Evolutionary conservation across 1,284 basidiomycete species (phyloP).

Genomic region (Austroboletus olivaceoglutinosus): DNA sequence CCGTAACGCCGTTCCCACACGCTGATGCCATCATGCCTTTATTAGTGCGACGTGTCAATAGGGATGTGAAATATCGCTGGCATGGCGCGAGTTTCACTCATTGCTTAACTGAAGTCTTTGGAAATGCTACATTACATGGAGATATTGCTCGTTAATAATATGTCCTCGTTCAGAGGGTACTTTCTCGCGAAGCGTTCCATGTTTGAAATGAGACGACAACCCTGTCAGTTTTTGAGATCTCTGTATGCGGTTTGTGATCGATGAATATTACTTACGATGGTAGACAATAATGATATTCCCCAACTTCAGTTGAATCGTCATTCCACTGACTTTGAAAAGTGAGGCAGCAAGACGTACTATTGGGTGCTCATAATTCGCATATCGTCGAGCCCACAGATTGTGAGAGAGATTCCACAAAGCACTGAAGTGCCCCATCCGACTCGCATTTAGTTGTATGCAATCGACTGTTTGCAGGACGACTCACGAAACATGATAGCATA

Average conservation of each 20-base stretch:
- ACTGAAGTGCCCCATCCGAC: slow-evolving; percentile 3
- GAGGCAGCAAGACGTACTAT: slow-evolving; percentile 8
- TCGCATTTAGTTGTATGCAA: background rate
- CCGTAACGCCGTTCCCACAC: background rate
- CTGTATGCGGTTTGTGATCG: background rate
- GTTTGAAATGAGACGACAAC: slow-evolving; percentile 16
- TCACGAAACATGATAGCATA: slow-evolving; percentile 15
- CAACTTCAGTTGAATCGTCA: slow-evolving; percentile 11
- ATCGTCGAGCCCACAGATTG: background rate
- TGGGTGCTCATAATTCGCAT: background rate
- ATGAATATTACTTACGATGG: slow-evolving; percentile 8
- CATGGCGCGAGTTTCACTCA: no score
- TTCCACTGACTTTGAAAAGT: background rate
- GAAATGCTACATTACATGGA: slow-evolving; percentile 3
- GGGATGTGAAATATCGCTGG: no score
- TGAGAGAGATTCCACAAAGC: background rate
- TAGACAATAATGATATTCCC: slow-evolving; percentile 11
- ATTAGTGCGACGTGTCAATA: no score
- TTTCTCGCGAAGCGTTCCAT: slow-evolving; percentile 16
- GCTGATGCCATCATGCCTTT: no score
- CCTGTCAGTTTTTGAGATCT: slow-evolving; percentile 7
- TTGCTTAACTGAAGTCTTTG: no score
- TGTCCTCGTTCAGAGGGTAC: slow-evolving; percentile 4
- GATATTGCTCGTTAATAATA: slow-evolving; percentile 14
- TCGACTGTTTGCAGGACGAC: background rate